Evolutionary conservation across 2,329 filamentous ascomycete genomes (phyloP), one percentile per base, ranked within the genome.

Genomic region (Corniculantispora saksenae): DNA sequence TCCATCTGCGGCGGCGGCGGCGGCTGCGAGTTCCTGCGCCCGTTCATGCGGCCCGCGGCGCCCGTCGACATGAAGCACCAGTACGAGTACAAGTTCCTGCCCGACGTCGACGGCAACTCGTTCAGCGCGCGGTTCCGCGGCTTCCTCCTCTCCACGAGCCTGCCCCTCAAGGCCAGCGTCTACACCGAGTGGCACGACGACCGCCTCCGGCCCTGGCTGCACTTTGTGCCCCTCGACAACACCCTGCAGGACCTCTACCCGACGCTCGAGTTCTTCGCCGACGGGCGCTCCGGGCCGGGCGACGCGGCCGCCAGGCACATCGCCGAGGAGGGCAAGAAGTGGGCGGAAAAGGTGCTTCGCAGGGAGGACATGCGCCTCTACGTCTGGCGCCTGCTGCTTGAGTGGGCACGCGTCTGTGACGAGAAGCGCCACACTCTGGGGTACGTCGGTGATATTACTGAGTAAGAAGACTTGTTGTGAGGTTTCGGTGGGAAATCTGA

Each of bases 131-230:
- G 87, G n/a, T 90, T 86, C 75, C 82, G 84, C 55, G 83, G 82
- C 0, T 89, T 92, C 69, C 78, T 93, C 10, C 80, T 83, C 29
- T 89, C 85, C 45, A 90, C 85, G 1, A 88, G 84, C 54, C 75
- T 91, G 40, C 87, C 88, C 1, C 84, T 93, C 72, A 93, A 93
- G 76, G 84, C 87, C 15, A 92, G 90, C 3, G 82, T 92, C 51
- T 93, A 90, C 73, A 79, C 85, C 10, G 91, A 93, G 73, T 93
- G 91, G 91, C 90, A 92, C 72, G 90, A 92, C 72, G 83, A 85
- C 51, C 82, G 90, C 8, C 80, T 93, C 0, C 77, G 86, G 17
- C 86, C 89, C 0, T 93, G 90, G 90, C 79, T 84, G 67, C 91
- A 93, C 75, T 93, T 91, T 70, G 85, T 89, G 1, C 90, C 91